Conservation (phyloP, 345 rosid genomes). For the Camelina sativa region DNA sequence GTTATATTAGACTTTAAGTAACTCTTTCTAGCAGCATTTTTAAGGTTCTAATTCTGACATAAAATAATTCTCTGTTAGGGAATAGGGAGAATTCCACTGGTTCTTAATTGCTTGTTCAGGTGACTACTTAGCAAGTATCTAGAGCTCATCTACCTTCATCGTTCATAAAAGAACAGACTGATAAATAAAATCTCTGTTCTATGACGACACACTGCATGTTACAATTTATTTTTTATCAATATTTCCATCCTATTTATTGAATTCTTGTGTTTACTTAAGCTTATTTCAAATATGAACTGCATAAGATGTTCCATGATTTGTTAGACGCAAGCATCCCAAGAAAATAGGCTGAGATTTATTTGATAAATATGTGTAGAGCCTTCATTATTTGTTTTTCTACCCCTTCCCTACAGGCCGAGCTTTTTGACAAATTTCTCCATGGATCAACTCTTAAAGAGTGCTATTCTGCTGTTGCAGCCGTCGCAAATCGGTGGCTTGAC, state of each 20-base stretch:
- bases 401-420: conserved; percentile 72
- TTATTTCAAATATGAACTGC: conserved; percentile 7
- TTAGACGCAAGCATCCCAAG: conserved; percentile 11
- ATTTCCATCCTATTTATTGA: background rate
- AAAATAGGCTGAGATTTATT: conserved; percentile 10
- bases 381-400: conserved; percentile 1
- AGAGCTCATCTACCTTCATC: conserved; percentile 5
- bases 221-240: background rate
- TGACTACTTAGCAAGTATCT: conserved; percentile 15
- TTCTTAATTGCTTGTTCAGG: conserved; percentile 19
- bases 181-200: background rate
- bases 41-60: conserved; percentile 9
- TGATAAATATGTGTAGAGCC: conserved; percentile 21
- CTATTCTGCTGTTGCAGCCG: conserved; percentile 90
- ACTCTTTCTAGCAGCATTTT: conserved; percentile 28
- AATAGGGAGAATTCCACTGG: conserved; percentile 18
- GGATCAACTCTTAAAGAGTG: conserved; percentile 92
- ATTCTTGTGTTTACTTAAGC: conserved; percentile 12
- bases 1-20: conserved; percentile 1
- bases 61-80: background rate
- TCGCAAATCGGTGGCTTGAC: conserved; percentile 98
- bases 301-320: conserved; percentile 24
- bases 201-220: conserved; percentile 1
- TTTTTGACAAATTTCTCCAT: conserved; percentile 91
- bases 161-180: conserved; percentile 10